A percentile compares a stretch with the other conserved stretches of the same genome.
These are phyloP conservation scores for Gynochthodes officinalis DNA, from an alignment of 257 asterid species.

Conservation along the genomic window DNA sequence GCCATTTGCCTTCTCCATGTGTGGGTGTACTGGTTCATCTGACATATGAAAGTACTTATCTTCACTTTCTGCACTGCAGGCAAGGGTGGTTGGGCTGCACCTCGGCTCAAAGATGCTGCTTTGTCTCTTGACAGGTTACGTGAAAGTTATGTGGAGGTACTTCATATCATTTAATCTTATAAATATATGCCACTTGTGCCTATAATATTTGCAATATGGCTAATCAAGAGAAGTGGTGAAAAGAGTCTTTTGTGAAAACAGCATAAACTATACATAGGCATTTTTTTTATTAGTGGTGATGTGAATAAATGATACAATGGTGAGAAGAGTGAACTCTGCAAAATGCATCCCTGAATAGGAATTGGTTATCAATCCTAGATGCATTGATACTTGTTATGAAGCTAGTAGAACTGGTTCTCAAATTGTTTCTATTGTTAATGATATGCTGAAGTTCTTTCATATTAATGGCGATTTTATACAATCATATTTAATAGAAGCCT, in stretches of 20 bases:
- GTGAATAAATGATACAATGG: not conserved
- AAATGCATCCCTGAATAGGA: not conserved
- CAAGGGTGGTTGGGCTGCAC: conserved; percentile 95
- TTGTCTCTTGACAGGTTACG: conserved; percentile 83
- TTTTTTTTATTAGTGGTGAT: not conserved
- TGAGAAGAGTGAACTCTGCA: conserved; percentile 4
- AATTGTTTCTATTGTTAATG: not conserved
- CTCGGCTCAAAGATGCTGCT: conserved; percentile 96
- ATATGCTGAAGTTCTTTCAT: not conserved
- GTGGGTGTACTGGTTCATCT: not conserved
- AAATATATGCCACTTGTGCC: not conserved
- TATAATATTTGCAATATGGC: not conserved
- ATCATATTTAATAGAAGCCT: not conserved
- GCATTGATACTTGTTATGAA: not conserved
- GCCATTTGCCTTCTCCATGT: not conserved
- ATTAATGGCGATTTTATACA: not conserved
- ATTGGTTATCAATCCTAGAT: not conserved
- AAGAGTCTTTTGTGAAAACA: not conserved
- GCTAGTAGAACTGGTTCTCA: not conserved
- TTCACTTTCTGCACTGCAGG: conserved; percentile 41
- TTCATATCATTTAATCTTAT: not conserved
- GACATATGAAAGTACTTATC: not conserved
- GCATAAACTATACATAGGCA: not conserved
- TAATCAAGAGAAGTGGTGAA: not conserved
- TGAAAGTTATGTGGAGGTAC: conserved; percentile 86